These are phyloP conservation scores for Bruguiera parviflora DNA, from an alignment of 345 rosid species.

Conservation along the genomic window DNA sequence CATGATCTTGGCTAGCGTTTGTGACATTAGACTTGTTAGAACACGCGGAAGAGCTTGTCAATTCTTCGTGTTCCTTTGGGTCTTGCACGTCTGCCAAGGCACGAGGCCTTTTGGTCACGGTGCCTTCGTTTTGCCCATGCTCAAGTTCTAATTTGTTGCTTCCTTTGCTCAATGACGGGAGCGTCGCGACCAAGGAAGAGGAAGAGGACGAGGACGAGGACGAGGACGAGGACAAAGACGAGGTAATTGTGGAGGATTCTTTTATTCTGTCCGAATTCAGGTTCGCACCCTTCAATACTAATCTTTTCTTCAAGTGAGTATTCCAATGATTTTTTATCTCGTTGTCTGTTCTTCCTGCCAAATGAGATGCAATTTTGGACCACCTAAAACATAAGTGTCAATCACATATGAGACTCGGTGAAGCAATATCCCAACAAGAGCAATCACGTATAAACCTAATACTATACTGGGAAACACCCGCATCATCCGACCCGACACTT, in stretches of 20 bases:
- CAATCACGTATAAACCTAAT: too few species aligned
- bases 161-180: conserved; percentile 4
- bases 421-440: too few species aligned
- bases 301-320: conserved; percentile 68
- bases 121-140: conserved; percentile 13
- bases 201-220: conserved; percentile 34
- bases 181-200: conserved; percentile 24
- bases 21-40: conserved; percentile 34
- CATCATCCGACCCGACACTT: too few species aligned
- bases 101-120: conserved; percentile 23
- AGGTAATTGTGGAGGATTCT: conserved; percentile 25
- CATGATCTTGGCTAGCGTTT: conserved; percentile 18
- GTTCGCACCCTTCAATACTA: conserved; percentile 13
- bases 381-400: conserved; percentile 45
- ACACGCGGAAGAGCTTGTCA: conserved; percentile 36
- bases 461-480: too few species aligned
- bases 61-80: conserved; percentile 26
- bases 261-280: conserved; percentile 15
- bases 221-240: conserved; percentile 30
- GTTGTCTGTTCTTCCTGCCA: conserved; percentile 89
- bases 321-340: conserved; percentile 95
- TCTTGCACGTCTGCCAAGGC: not conserved
- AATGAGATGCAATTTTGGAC: conserved; percentile 78
- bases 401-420: too few species aligned
- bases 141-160: not conserved